Conservation (phyloP, 768 basidiomycete species). For the Scleroderma citrinum region DNA sequence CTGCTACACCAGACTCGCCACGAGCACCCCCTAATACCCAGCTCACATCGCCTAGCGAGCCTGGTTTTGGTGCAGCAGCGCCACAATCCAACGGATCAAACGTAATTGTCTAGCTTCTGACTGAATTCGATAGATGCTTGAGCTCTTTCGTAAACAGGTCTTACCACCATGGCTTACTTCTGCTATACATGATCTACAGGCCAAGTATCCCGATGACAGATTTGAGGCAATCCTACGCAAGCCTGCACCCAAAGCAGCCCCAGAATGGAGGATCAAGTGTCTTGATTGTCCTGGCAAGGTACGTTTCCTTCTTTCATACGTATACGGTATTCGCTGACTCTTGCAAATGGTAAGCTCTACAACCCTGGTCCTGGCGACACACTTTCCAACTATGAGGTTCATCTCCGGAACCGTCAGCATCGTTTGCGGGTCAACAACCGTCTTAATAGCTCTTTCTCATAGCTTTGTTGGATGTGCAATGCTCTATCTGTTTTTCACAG, state of each 20-base stretch:
- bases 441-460: constrained; percentile 14
- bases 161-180: constrained; percentile 67
- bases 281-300: constrained; percentile 93
- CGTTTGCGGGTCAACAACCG: constrained; percentile 68
- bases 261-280: constrained; percentile 91
- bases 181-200: constrained; percentile 63
- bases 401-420: constrained; percentile 82
- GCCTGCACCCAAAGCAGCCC: constrained; percentile 43
- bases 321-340: neutral
- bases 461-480: constrained; percentile 9
- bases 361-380: constrained; percentile 87
- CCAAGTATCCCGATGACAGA: constrained; percentile 71
- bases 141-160: constrained; percentile 27
- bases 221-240: constrained; percentile 75
- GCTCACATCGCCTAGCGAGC: constrained; percentile 16
- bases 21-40: constrained; percentile 5
- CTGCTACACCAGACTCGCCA: constrained; percentile 22
- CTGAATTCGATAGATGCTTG: constrained; percentile 21
- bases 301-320: constrained; percentile 10
- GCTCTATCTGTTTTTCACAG: neutral
- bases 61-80: constrained; percentile 3
- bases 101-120: constrained; percentile 18
- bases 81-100: constrained; percentile 15
- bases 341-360: constrained; percentile 58
- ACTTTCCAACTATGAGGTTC: constrained; percentile 86